These are phyloP conservation scores for Inga laurina DNA, from an alignment of 306 rosid species.

Conservation along the genomic window DNA sequence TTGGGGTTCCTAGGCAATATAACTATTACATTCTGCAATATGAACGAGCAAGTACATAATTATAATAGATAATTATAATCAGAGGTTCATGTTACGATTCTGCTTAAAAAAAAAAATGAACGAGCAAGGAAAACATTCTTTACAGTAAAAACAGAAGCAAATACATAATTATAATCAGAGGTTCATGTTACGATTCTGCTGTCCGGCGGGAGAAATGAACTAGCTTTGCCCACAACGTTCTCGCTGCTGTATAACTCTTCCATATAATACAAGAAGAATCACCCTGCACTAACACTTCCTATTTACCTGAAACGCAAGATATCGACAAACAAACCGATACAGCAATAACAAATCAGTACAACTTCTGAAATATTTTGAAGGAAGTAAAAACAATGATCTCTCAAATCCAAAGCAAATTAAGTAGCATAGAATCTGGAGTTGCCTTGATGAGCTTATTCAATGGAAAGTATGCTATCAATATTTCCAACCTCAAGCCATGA, in stretches of 20 bases:
- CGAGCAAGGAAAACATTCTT: conserved; percentile 20
- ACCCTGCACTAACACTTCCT: conserved; percentile 33
- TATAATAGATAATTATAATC: conserved; percentile 31
- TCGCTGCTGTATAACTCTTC: conserved; percentile 27
- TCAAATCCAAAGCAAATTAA: neutral
- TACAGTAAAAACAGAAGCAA: conserved; percentile 37
- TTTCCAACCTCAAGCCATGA: too few species aligned
- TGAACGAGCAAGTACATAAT: conserved; percentile 25
- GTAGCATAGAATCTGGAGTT: conserved; percentile 15
- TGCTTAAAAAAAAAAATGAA: too few species aligned
- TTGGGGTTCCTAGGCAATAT: conserved; percentile 33
- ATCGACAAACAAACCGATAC: neutral
- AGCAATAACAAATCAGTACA: neutral
- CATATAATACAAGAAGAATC: conserved; percentile 27
- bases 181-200: conserved; percentile 37
- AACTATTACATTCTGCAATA: conserved; percentile 37
- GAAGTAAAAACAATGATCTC: neutral
- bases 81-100: conserved; percentile 36
- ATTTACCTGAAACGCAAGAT: conserved; percentile 50
- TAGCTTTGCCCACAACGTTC: conserved; percentile 41
- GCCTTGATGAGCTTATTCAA: conserved; percentile 50
- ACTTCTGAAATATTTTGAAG: neutral
- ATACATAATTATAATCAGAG: conserved; percentile 32
- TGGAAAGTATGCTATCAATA: conserved; percentile 47
- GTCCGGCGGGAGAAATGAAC: conserved; percentile 51